Evolutionary conservation across 768 basidiomycete species (phyloP), one percentile per base, ranked within the genome.

Genomic region (Chalciporus sphaerocephalus): DNA sequence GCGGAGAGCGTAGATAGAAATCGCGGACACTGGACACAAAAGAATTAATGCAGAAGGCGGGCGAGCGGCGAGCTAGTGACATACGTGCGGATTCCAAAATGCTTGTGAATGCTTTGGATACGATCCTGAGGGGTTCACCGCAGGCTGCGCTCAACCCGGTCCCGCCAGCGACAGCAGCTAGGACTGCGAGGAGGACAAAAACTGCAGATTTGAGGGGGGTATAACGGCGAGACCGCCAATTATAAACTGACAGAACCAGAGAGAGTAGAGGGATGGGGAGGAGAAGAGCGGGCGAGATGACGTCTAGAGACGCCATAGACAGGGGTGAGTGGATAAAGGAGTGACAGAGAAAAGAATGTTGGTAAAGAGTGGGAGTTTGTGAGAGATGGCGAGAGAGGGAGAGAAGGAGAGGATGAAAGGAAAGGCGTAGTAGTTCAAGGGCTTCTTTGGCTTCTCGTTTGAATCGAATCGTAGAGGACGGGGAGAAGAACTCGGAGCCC

Each of bases 251-350:
- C 3, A 61, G 32, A 30, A 25, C 38, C 6, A 56, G 43, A 2
- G 63, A 56, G 23, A 65, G 6, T 42, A 59, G 20, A 3, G 60
- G 45, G 16, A 62, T 33, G 50, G 50, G 36, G 42, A 65, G 53
- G 43, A 61, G 55, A 36, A 65, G 60, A 43, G 53, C 51, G n/a
- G 60, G 24, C 7, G 48, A 46, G 46, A 67, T 45, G 51, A 58
- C 52, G 52, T 51, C 58, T 21, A 34, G 47, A 30, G 61, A 52
- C 52, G 60, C 38, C 60, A 63, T 61, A 38, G 41, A 40, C 46
- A 38, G 16, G 32, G 28, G 24, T 15, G 11, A 17, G 44, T 21
- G 25, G 33, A 23, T 32, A 46, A 58, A 47, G 23, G 52, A 59
- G 33, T 30, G 58, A 52, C 55, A 32, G 43, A 51, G 35, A 48